Evolutionary conservation across 2,329 filamentous ascomycete species (phyloP), one percentile per base, ranked within the genome.

Genomic region (Hypoxylon sp.): DNA sequence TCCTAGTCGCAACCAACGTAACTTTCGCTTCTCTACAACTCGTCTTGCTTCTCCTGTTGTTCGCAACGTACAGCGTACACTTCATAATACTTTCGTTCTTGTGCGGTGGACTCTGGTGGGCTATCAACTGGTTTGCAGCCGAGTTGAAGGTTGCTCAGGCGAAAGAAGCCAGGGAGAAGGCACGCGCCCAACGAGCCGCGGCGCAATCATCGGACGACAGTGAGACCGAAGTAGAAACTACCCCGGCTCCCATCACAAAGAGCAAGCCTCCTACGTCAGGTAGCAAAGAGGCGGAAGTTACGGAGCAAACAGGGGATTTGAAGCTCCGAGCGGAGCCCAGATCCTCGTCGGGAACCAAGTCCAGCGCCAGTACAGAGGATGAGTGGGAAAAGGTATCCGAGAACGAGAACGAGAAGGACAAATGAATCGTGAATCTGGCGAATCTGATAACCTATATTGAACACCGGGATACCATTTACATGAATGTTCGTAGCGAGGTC

Each of bases 371-470:
- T 81, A 98, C 94, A 3, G 95, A 98, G 82, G 95, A 95, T 77
- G 95, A 98, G 82, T 98, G 95, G 95, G 95, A 98, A 84, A 97
- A 96, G 84, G 92, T 98, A 3, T 94, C 93, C 22, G 92, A 92
- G 79, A 88, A 85, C 65, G 88, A 90, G 83, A 85, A 85, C 74
- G 86, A 88, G 72, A 88, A 88, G 80, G 84, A 84, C 66, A 87
- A 87, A 77, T 86, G 70, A 78, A 59, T 19, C 17, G 55, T 2
- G 13, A 29, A 22, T 59, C 46, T 33, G 24, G 63, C 31, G 39
- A 60, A 55, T 33, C 44, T 48, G 31, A 50, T 47, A 22, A 57
- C 35, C 33, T 35, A 55, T 44, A 47, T 47, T 44, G 26, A 48
- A 33, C 13, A n/a, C 24, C 10, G 46, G 39, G 50, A 47, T 48